Evolutionary conservation across 1,139 yeast genomes (phyloP).

Genomic region (Magnusiomyces tetraspermus): DNA sequence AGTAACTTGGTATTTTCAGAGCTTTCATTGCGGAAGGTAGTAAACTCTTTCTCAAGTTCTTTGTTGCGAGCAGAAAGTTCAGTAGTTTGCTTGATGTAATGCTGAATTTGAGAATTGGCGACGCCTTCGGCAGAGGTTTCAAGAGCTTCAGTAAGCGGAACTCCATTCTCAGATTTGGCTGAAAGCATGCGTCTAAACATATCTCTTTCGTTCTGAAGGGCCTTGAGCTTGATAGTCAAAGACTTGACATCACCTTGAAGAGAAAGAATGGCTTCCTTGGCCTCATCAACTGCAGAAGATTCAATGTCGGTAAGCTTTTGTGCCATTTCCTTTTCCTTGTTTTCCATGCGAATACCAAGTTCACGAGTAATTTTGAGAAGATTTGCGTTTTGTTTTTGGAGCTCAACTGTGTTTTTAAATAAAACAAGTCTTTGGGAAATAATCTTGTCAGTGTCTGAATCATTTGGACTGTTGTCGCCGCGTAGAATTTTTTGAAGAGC

Average conservation of each 20-base stretch:
- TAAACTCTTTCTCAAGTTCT: slow-evolving; percentile 32
- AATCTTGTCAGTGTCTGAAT: slow-evolving; percentile 59
- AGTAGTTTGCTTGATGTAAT: slow-evolving; percentile 30
- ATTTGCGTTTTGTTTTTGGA: slow-evolving; percentile 66
- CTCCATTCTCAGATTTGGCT: slow-evolving; percentile 22
- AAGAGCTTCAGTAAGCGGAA: slow-evolving; percentile 13
- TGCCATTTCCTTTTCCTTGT: slow-evolving; percentile 37
- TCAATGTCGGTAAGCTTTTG: slow-evolving; percentile 42
- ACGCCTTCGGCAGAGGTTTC: slow-evolving; percentile 13
- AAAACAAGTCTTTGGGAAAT: slow-evolving; percentile 66
- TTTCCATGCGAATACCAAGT: slow-evolving; percentile 61
- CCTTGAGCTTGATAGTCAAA: slow-evolving; percentile 41
- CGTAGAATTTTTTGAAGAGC: slow-evolving; percentile 41
- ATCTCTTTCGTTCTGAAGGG: slow-evolving; percentile 57
- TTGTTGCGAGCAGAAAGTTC: slow-evolving; percentile 28
- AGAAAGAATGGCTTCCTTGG: slow-evolving; percentile 62
- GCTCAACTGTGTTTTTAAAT: slow-evolving; percentile 56
- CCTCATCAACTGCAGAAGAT: slow-evolving; percentile 58
- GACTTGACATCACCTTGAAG: slow-evolving; percentile 55
- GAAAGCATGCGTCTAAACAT: slow-evolving; percentile 43
- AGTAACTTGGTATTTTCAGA: slow-evolving; percentile 36
- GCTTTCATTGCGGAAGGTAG: slow-evolving; percentile 36
- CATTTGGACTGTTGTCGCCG: slow-evolving; percentile 28
- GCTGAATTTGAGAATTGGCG: slow-evolving; percentile 28
- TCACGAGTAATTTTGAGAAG: slow-evolving; percentile 57